These are phyloP conservation scores for Oryza longistaminata DNA, from an alignment of 176 grass and related monocot species.

Conservation along the genomic window DNA sequence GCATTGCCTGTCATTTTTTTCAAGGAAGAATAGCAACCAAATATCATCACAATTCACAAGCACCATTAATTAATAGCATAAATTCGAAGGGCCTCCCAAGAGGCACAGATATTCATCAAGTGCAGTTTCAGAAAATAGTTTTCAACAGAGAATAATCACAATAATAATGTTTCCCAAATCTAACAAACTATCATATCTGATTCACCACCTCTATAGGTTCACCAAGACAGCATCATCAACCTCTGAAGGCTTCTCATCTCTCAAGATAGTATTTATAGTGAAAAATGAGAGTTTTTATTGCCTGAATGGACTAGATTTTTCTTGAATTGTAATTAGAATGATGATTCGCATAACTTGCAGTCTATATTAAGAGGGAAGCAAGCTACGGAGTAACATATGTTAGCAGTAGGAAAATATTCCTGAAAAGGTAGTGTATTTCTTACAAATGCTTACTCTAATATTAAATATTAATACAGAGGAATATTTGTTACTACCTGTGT, in stretches of 20 bases:
- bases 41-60: slow-evolving; percentile 6
- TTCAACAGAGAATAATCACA: background rate
- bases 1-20: slow-evolving; percentile 61
- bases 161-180: slow-evolving; percentile 7
- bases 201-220: slow-evolving; percentile 1
- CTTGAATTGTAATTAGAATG: slow-evolving; percentile 8
- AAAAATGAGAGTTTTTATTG: slow-evolving; percentile 11
- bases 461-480: slow-evolving; percentile 18
- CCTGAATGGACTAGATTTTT: background rate
- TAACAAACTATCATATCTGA: slow-evolving; percentile 21
- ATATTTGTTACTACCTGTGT: slow-evolving; percentile 64
- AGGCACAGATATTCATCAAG: background rate
- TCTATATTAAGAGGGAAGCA: background rate
- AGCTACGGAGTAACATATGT: background rate
- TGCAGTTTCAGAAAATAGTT: background rate
- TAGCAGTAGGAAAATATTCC: slow-evolving; percentile 9
- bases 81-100: background rate
- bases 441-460: slow-evolving; percentile 13
- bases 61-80: slow-evolving; percentile 25
- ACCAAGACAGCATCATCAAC: background rate
- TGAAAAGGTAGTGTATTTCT: slow-evolving; percentile 2
- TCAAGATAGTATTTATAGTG: background rate
- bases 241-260: background rate
- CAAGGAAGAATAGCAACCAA: slow-evolving; percentile 20
- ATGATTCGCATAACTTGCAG: slow-evolving; percentile 4